Conservation (phyloP, 2,329 filamentous ascomycete species). For the Colletotrichum chrysophilum region DNA sequence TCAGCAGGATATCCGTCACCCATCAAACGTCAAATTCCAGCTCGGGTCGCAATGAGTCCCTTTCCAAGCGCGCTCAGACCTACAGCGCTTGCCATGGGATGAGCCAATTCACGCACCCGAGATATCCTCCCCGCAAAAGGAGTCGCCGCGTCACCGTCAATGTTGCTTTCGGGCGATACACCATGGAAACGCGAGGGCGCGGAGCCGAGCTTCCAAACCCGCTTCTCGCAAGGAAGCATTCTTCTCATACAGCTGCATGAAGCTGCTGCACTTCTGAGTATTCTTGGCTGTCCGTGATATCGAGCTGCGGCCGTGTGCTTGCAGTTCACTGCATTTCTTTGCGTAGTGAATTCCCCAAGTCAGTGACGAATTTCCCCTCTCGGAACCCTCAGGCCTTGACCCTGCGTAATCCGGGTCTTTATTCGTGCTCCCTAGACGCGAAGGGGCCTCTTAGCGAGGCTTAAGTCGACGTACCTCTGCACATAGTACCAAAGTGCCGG, state of each 20-base stretch:
- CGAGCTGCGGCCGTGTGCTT: neutral
- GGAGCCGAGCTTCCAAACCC: neutral
- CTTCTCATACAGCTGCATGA: neutral
- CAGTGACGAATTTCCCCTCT: neutral
- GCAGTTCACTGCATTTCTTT: neutral
- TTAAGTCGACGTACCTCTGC: neutral
- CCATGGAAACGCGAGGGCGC: neutral
- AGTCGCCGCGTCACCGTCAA: neutral
- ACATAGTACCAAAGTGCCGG: neutral
- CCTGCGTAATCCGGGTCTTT: neutral
- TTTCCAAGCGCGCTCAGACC: neutral
- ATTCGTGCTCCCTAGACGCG: neutral
- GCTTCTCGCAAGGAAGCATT: neutral
- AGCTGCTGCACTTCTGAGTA: neutral
- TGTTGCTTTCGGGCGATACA: neutral
- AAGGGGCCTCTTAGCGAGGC: neutral
- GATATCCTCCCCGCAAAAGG: neutral
- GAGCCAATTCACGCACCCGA: neutral
- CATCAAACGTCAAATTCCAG: neutral
- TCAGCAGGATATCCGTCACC: neutral
- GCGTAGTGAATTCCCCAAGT: neutral
- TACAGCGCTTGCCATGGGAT: neutral
- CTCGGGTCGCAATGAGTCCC: neutral
- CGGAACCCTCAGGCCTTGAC: neutral
- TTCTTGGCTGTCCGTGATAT: neutral